A percentile compares a stretch with the other conserved stretches of the same genome.
These are phyloP conservation scores for Populus hybrid DNA, from an alignment of 441 rosid genomes.

Conservation along the genomic window DNA sequence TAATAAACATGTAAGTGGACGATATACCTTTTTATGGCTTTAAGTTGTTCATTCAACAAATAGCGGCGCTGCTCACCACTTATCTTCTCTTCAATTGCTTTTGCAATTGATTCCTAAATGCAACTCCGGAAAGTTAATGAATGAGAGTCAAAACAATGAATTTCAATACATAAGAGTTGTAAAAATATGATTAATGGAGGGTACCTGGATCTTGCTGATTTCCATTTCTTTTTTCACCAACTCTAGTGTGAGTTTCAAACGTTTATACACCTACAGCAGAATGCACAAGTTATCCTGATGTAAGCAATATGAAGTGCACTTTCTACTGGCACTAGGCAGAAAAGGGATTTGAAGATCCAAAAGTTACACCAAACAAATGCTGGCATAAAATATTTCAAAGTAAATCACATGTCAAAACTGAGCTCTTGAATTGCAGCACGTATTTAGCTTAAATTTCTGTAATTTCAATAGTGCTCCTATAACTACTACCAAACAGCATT, in stretches of 20 bases:
- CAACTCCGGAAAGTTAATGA: slow-evolving; percentile 20
- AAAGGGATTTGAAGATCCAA: background rate
- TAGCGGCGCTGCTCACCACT: slow-evolving; percentile 99
- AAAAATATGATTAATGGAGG: slow-evolving; percentile 5
- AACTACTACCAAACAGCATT: background rate
- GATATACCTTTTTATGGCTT: slow-evolving; percentile 94
- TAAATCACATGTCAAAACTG: slow-evolving; percentile 4
- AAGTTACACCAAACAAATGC: slow-evolving; percentile 6
- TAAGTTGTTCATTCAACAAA: slow-evolving; percentile 94
- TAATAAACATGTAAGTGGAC: slow-evolving; percentile 10
- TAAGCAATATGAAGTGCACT: background rate
- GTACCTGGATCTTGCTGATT: slow-evolving; percentile 91
- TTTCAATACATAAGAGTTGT: slow-evolving; percentile 4
- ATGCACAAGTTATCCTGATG: slow-evolving; percentile 1
- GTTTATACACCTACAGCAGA: slow-evolving; percentile 66
- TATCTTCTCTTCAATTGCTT: slow-evolving; percentile 98
- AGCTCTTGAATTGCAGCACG: background rate
- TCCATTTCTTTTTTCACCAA: slow-evolving; percentile 86
- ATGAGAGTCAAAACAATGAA: slow-evolving; percentile 20
- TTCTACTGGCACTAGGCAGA: background rate
- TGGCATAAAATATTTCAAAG: slow-evolving; percentile 3
- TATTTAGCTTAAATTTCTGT: background rate
- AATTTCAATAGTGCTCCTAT: background rate
- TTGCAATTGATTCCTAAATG: slow-evolving; percentile 87
- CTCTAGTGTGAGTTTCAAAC: slow-evolving; percentile 68